A percentile compares a stretch with the other conserved stretches of the same genome.
Conservation (phyloP, 352 stramenopile species). For the Globisporangium canariense region DNA sequence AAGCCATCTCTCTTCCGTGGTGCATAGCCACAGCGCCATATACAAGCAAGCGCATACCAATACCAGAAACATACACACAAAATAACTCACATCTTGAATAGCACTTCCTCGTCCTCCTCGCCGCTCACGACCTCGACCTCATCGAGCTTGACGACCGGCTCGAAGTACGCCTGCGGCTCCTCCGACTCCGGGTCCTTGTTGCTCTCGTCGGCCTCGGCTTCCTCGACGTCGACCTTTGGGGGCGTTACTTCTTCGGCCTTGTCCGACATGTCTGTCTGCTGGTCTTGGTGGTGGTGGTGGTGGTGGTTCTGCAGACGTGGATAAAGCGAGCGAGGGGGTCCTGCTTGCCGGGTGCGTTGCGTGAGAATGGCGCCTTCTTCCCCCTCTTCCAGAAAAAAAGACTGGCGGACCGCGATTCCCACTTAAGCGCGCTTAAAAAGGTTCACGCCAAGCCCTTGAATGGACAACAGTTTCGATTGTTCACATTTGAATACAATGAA, state of each 20-base stretch:
- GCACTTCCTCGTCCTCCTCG: slow-evolving; percentile 96
- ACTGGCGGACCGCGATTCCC: slow-evolving; percentile 22
- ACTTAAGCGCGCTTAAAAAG: slow-evolving; percentile 34
- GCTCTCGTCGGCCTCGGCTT: slow-evolving; percentile 41
- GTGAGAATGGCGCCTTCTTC: slow-evolving; percentile 9
- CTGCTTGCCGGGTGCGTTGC: slow-evolving; percentile 3
- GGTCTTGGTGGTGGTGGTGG: background rate
- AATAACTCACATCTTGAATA: slow-evolving; percentile 87
- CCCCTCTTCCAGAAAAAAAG: slow-evolving; percentile 18
- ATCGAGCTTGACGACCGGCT: slow-evolving; percentile 86
- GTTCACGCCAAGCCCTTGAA: background rate
- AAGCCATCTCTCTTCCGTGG: background rate
- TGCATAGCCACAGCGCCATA: background rate
- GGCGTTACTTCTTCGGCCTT: slow-evolving; percentile 73
- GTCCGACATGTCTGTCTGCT: slow-evolving; percentile 43
- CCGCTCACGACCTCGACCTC: slow-evolving; percentile 96
- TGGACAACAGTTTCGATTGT: background rate
- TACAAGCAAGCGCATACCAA: background rate
- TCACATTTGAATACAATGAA: background rate
- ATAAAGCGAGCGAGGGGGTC: background rate
- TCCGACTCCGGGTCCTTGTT: slow-evolving; percentile 71
- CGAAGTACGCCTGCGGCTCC: slow-evolving; percentile 86
- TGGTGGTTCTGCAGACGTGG: background rate
- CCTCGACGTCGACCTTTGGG: slow-evolving; percentile 53
- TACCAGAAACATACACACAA: background rate